Evolutionary conservation across 2,329 filamentous ascomycete species (phyloP).

Genomic region (Alternaria sp.): DNA sequence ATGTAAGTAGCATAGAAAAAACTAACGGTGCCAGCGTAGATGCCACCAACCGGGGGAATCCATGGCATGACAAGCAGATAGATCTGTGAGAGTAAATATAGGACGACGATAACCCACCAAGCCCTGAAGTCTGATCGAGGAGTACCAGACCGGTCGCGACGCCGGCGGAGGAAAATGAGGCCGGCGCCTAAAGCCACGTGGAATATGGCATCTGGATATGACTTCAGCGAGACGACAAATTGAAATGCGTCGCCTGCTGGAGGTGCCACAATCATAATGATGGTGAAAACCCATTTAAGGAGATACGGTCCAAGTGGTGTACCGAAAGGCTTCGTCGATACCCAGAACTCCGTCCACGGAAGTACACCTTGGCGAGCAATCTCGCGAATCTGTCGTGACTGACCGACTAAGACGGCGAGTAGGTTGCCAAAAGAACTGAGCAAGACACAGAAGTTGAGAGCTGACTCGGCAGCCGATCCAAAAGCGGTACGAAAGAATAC

Average conservation of each 20-base stretch:
- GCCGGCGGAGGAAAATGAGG: slow-evolving; percentile 37
- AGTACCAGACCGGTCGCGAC: slow-evolving; percentile 36
- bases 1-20: slow-evolving; percentile 80
- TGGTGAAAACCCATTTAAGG: slow-evolving; percentile 39
- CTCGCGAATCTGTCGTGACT: slow-evolving; percentile 41
- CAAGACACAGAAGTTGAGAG: slow-evolving; percentile 59
- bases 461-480: slow-evolving; percentile 62
- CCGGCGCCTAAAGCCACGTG: slow-evolving; percentile 39
- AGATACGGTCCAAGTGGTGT: slow-evolving; percentile 69
- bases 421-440: slow-evolving; percentile 41
- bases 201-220: slow-evolving; percentile 39
- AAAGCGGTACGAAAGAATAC: slow-evolving; percentile 69
- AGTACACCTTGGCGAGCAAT: slow-evolving; percentile 41
- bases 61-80: slow-evolving; percentile 73
- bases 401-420: slow-evolving; percentile 43
- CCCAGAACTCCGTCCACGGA: slow-evolving; percentile 62
- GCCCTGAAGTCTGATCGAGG: slow-evolving; percentile 32
- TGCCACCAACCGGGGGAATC: slow-evolving; percentile 70
- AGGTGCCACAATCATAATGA: slow-evolving; percentile 50
- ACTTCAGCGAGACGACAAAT: slow-evolving; percentile 61
- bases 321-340: slow-evolving; percentile 69
- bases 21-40: slow-evolving; percentile 60
- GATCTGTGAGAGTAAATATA: slow-evolving; percentile 36
- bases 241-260: slow-evolving; percentile 72
- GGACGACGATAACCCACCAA: slow-evolving; percentile 37